Evolutionary conservation across 192 early-diverging fungal species (phyloP).

Genomic region (Entophlyctis helioformis): DNA sequence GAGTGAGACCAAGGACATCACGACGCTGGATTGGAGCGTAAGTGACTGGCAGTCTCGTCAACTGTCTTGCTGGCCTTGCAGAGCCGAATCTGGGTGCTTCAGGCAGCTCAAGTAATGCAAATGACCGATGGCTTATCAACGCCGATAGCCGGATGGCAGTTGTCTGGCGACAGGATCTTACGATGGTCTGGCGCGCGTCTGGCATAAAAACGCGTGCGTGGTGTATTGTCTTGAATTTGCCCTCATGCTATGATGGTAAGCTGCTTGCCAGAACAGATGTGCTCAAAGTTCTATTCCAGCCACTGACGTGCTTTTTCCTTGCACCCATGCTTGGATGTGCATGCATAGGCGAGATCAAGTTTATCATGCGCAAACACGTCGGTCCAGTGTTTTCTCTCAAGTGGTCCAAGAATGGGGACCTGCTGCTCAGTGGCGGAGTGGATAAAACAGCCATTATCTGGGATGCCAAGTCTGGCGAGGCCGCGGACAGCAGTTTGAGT

Average conservation of each 20-base stretch:
- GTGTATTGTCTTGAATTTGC: background rate
- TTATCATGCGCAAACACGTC: conserved; percentile 51
- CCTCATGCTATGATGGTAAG: background rate
- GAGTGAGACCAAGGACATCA: no score
- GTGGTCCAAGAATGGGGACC: conserved; percentile 71
- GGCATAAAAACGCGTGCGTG: conserved; percentile 38
- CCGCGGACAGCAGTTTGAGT: conserved; percentile 59
- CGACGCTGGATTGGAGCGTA: no score
- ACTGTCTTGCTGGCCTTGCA: no score
- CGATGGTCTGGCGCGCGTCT: conserved; percentile 75
- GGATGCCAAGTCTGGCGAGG: conserved; percentile 65
- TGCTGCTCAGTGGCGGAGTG: conserved; percentile 62
- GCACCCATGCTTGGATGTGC: no score
- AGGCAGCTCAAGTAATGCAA: no score
- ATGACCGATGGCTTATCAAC: no score
- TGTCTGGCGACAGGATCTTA: conserved; percentile 76
- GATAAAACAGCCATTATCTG: conserved; percentile 78
- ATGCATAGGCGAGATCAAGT: conserved; percentile 53
- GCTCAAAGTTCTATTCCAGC: conserved; percentile 2
- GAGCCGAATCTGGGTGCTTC: no score
- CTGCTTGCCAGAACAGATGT: background rate
- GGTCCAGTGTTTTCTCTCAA: conserved; percentile 74
- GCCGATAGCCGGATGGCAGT: conserved; percentile 57
- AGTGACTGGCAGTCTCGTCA: no score
- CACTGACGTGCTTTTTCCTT: conserved; percentile 4